Percentiles rank a stretch among this genome's conserved stretches.
Evolutionary conservation across 2,329 filamentous ascomycete species (phyloP).

Genomic region (Colletotrichum australisinense): DNA sequence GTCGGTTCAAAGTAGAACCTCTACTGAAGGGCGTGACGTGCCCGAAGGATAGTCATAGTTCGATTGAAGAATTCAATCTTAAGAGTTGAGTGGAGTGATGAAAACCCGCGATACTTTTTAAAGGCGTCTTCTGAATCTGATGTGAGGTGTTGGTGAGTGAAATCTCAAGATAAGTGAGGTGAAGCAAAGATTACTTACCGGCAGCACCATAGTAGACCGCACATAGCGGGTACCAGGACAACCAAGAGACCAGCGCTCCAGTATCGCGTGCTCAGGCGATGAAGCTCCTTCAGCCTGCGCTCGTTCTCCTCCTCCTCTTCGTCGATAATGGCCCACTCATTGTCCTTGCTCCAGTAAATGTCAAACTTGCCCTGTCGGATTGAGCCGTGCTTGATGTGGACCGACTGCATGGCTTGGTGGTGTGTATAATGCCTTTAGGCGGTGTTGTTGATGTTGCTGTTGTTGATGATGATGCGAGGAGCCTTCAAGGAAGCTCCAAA

Average conservation of each 20-base stretch:
- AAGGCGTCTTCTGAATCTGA: not conserved
- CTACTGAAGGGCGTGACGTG: not conserved
- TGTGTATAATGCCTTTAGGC: not conserved
- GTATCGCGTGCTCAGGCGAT: conserved; percentile 10
- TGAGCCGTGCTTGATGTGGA: conserved; percentile 9
- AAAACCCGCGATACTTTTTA: not conserved
- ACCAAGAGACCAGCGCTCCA: conserved; percentile 24
- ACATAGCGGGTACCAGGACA: conserved; percentile 25
- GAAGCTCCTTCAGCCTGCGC: not conserved
- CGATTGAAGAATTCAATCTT: not conserved
- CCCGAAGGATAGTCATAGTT: not conserved
- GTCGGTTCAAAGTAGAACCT: not conserved
- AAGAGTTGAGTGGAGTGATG: not conserved
- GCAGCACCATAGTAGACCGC: conserved; percentile 20
- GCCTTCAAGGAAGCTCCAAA: not conserved
- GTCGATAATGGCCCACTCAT: conserved; percentile 35
- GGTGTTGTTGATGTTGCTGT: not conserved
- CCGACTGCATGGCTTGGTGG: conserved; percentile 1
- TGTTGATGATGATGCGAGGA: not conserved
- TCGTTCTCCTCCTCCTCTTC: conserved; percentile 32
- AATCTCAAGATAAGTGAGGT: not conserved
- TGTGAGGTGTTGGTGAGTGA: not conserved
- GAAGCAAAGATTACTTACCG: not conserved
- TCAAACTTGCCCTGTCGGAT: conserved; percentile 17
- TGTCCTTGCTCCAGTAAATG: conserved; percentile 26